Percentiles rank a stretch among this genome's conserved stretches.
These are phyloP conservation scores for Begonia fuchsioides DNA, from an alignment of 306 rosid genomes.

Conservation along the genomic window DNA sequence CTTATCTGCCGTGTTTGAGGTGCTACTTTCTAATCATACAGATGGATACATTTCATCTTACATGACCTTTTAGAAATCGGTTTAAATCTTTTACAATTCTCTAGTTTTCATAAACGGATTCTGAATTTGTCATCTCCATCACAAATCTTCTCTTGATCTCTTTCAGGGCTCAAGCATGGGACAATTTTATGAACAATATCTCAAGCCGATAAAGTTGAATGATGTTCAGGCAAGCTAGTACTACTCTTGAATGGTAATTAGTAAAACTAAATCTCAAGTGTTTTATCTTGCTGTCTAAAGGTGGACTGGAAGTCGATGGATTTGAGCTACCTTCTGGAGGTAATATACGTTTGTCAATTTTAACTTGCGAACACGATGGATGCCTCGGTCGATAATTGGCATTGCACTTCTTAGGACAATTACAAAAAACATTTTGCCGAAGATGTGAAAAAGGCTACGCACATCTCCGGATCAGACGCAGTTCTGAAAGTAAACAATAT, in stretches of 20 bases:
- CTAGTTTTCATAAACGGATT: not conserved
- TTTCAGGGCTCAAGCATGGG: slow-evolving; percentile 92
- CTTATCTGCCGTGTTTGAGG: not conserved
- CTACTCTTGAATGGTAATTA: slow-evolving; percentile 5
- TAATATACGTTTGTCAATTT: slow-evolving; percentile 14
- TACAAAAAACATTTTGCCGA: slow-evolving; percentile 45
- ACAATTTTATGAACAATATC: slow-evolving; percentile 75
- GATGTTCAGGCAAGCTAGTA: slow-evolving; percentile 41
- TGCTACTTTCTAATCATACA: not conserved
- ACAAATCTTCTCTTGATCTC: slow-evolving; percentile 1
- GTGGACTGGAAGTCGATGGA: slow-evolving; percentile 80
- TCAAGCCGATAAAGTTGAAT: slow-evolving; percentile 84
- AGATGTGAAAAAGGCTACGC: slow-evolving; percentile 51
- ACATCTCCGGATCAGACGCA: slow-evolving; percentile 45
- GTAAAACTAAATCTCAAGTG: slow-evolving; percentile 12
- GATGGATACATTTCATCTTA: not conserved
- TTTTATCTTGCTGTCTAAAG: slow-evolving; percentile 27
- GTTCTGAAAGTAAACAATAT: slow-evolving; percentile 62
- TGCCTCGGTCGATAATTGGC: slow-evolving; percentile 7
- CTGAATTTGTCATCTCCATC: not conserved
- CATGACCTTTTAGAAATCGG: no score
- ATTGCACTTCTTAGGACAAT: slow-evolving; percentile 41
- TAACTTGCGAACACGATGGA: slow-evolving; percentile 1
- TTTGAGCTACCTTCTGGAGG: slow-evolving; percentile 87
- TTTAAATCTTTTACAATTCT: no score